Base-by-base conservation (phyloP, 75 land plant genomes). In the Ceratopteris richardii region DNA sequence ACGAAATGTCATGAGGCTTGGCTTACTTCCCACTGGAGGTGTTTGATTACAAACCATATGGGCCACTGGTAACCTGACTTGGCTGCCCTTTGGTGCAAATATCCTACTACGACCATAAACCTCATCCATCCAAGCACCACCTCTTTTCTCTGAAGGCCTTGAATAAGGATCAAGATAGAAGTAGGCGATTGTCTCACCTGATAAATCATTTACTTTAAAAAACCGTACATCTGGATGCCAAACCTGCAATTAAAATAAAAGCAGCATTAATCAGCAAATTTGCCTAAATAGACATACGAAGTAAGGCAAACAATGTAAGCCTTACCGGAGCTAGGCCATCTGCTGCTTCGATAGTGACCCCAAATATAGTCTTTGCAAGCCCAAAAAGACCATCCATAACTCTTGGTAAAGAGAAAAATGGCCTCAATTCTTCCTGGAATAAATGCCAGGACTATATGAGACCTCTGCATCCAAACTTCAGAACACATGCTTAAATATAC, bases 101-200 rank as follows among this genome's bases (percentile, higher is more conserved):
- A 78, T 69, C 60, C 71, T 68, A 57, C 96, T 90, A 50, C 96
- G 84, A 41, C 77, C 58, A 67, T 86, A 69, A 61, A 90, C 96
- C 56, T 82, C 86, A 76, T 90, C 80, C 96, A 90, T 90, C 96
- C 96, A 90, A 48, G 96, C 96, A 58, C 96, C 96, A 64, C 91
- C 96, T 25, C 84, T 76, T 62, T 90, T 90, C 58, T 90, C 96
- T 55, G 96, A 69, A 54, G 96, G 91, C 68, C 96, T 84, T 9
- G 96, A 82, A 61, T 90, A 90, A 30, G 96, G 96, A 69, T 90
- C 96, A 68, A 90, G 86, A 64, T 86, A 90, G 64, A 90, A 90
- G 56, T 80, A 83, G 16, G 96, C 87, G 64, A 90, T 62, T 25
- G 87, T 72, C 44, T 56, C 66, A 6, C 82, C 82, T 12, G 73